phyloP scores from a whole-genome alignment of 805 yeast genomes.

The Candida maris region DNA sequence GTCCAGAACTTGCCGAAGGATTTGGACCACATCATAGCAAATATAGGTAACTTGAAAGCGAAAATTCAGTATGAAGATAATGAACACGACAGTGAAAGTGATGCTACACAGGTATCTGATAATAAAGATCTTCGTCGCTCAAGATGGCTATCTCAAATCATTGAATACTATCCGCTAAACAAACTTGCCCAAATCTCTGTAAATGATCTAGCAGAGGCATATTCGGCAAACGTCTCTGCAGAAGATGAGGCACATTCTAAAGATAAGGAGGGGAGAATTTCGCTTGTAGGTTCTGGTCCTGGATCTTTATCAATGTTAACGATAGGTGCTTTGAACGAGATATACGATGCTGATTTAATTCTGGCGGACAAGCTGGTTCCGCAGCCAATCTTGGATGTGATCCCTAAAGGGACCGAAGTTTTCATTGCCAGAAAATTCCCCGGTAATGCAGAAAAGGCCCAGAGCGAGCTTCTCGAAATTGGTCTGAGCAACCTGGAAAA shows the following conservation, averaged over 20 bases:
- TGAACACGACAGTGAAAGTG: conserved; percentile 31
- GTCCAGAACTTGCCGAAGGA: conserved; percentile 62
- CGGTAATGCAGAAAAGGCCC: conserved; percentile 94
- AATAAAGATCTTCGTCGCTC: conserved; percentile 56
- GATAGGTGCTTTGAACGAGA: conserved; percentile 77
- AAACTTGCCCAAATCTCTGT: conserved; percentile 58
- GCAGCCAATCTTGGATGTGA: conserved; percentile 72
- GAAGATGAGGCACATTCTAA: not conserved
- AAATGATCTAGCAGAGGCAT: conserved; percentile 46
- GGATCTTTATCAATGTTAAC: conserved; percentile 83
- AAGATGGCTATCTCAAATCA: conserved; percentile 84
- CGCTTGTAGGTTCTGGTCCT: conserved; percentile 94
- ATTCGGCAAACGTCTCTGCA: conserved; percentile 2
- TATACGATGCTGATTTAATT: conserved; percentile 76
- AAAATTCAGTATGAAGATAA: conserved; percentile 53
- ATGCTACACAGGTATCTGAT: conserved; percentile 39
- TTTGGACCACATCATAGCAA: conserved; percentile 63
- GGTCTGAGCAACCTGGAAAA: conserved; percentile 62
- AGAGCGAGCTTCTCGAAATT: conserved; percentile 69
- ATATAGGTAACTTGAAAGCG: conserved; percentile 63
- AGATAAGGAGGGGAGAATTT: conserved; percentile 49
- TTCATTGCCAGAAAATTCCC: conserved; percentile 94
- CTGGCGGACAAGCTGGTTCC: conserved; percentile 93
- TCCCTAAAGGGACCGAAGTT: conserved; percentile 71
- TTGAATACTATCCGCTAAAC: conserved; percentile 81